Conservation (phyloP, 805 yeast species). For the Wickerhamiella qilinensis region DNA sequence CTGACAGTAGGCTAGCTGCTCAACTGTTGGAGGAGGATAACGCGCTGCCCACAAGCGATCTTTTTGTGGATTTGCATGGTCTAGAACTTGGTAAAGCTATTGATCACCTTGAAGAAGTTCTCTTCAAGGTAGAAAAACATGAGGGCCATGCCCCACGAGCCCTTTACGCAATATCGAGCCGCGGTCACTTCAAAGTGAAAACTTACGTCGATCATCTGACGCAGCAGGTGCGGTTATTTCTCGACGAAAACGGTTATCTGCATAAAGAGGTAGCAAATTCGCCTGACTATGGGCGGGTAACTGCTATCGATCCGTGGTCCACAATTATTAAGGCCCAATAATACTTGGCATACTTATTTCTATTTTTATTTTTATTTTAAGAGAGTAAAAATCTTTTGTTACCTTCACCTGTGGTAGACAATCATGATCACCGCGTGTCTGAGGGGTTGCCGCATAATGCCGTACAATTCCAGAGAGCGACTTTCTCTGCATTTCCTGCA, state of each 20-base stretch:
- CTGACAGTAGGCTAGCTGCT: slow-evolving; percentile 15
- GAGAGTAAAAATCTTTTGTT: too few species aligned
- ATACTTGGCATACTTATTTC: too few species aligned
- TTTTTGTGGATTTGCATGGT: slow-evolving; percentile 23
- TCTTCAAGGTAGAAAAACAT: slow-evolving; percentile 13
- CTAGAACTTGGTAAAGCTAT: slow-evolving; percentile 22
- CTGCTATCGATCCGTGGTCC: slow-evolving; percentile 29
- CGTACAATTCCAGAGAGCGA: too few species aligned
- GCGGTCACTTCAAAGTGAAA: slow-evolving; percentile 18
- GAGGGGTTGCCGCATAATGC: too few species aligned
- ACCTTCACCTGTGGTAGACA: too few species aligned
- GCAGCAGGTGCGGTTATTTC: slow-evolving; percentile 17
- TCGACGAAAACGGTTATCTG: slow-evolving; percentile 26
- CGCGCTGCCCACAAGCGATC: slow-evolving; percentile 13
- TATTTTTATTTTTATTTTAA: too few species aligned
- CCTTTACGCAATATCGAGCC: slow-evolving; percentile 20
- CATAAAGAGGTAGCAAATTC: slow-evolving; percentile 24
- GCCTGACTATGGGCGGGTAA: slow-evolving; percentile 22
- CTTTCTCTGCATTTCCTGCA: too few species aligned
- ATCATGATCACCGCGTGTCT: too few species aligned
- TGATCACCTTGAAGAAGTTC: slow-evolving; percentile 16
- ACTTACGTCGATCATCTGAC: slow-evolving; percentile 18
- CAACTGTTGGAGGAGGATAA: slow-evolving; percentile 16
- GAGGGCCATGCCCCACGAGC: slow-evolving; percentile 15
- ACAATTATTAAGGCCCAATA: too few species aligned